Percentiles rank a stretch among this genome's conserved stretches.
These are phyloP conservation scores for Gentiana dahurica DNA, from an alignment of 257 asterid genomes.

Conservation along the genomic window DNA sequence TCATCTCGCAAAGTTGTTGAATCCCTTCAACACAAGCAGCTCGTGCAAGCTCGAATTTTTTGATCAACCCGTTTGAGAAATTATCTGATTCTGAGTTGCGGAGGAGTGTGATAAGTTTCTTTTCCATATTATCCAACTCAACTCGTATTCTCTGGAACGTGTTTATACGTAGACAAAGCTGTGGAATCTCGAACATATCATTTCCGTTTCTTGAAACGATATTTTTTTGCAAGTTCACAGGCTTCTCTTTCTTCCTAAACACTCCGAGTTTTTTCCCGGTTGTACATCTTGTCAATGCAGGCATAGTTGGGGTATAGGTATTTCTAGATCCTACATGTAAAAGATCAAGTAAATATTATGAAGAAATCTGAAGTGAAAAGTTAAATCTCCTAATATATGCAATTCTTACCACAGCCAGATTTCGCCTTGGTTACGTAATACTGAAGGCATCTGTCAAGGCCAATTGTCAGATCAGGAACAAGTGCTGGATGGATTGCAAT, in stretches of 20 bases:
- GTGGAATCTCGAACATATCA: slow-evolving; percentile 52
- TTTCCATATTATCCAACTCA: slow-evolving; percentile 78
- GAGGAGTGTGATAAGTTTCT: slow-evolving; percentile 69
- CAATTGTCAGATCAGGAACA: slow-evolving; percentile 74
- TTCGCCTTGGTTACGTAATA: slow-evolving; percentile 73
- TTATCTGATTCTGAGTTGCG: slow-evolving; percentile 96
- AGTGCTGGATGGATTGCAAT: slow-evolving; percentile 93
- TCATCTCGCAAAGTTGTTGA: slow-evolving; percentile 70
- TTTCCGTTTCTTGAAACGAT: slow-evolving; percentile 64
- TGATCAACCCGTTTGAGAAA: slow-evolving; percentile 54
- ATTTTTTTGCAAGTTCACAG: slow-evolving; percentile 38
- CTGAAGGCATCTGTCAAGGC: slow-evolving; percentile 87
- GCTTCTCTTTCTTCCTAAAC: slow-evolving; percentile 81
- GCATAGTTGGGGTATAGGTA: slow-evolving; percentile 72
- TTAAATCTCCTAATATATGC: slow-evolving; percentile 1
- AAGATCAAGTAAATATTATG: slow-evolving; percentile 6
- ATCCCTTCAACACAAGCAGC: slow-evolving; percentile 76
- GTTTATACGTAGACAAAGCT: slow-evolving; percentile 77
- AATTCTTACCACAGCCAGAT: slow-evolving; percentile 75
- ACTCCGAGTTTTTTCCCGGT: slow-evolving; percentile 37
- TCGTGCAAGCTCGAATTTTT: slow-evolving; percentile 81
- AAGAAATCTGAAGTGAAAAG: slow-evolving; percentile 1
- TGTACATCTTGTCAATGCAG: slow-evolving; percentile 84
- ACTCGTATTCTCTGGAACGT: slow-evolving; percentile 63
- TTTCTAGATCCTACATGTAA: slow-evolving; percentile 58